Base-by-base conservation (phyloP, 2,329 filamentous ascomycete species). In the Cercospora sp. region DNA sequence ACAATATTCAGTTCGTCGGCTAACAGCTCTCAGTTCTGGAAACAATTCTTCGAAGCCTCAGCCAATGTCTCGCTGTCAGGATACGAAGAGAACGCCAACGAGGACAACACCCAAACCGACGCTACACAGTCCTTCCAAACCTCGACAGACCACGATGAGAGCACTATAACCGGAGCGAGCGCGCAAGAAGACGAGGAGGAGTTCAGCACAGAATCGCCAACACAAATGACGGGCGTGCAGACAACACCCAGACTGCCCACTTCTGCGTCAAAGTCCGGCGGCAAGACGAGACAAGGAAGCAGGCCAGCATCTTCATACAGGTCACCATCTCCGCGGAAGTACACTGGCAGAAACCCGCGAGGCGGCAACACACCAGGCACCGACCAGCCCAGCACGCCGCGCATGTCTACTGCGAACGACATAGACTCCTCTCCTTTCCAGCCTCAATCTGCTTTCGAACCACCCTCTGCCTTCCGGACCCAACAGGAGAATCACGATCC, bases 31-130 rank as follows among this genome's bases (percentile, higher is more conserved):
- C 76, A 96, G 91, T 99, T 99, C 81, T 99, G 95, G 95, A 99
- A 99, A 81, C 94, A 98, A 83, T 99, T 99, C 84, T 99, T 99
- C 81, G 95, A 99, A 82, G 93, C 95, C 39, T 97, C 94, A 59
- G 95, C 95, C 78, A 98, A 99, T 76, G 94, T 99, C 28, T 97
- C 94, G 10, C 87, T 99, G 10, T 97, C 93, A 0, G 93, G 94
- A 30, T 97, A 99, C 79, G 94, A 97, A 77, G 94, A 96, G 23
- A 87, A 87, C 13, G 79, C 79, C 6, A 89, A 91, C n/a, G 87
- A 79, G 65, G 81, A 85, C 61, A 82, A 80, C 16, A 84, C 82
- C 0, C 81, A 85, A 28, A 77, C 76, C 23, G 77, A 78, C 16
- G 70, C 74, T 20, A 75, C 72, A 45, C 57, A 72, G 33, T 72